Evolutionary conservation across 2,329 filamentous ascomycete genomes (phyloP).

Genomic region (Phialophora verrucosa): DNA sequence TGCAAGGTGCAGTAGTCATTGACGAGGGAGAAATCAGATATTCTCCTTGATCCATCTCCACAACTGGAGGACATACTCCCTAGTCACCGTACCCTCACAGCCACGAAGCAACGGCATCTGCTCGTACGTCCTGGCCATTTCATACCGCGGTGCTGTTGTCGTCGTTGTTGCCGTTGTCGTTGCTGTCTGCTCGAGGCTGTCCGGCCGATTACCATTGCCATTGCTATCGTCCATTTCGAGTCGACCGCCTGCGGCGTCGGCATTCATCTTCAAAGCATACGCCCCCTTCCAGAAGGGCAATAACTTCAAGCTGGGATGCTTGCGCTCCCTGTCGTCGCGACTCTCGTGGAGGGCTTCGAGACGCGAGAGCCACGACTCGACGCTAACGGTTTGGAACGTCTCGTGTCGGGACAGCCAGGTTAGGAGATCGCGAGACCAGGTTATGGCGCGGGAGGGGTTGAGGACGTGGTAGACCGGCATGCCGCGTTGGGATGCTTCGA

Average conservation of each 20-base stretch:
- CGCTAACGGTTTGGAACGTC: constrained; percentile 48
- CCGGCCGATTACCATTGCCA: too few relatives aligned
- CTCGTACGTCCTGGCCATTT: constrained; percentile 23
- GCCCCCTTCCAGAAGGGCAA: constrained; percentile 58
- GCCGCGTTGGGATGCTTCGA: too few relatives aligned
- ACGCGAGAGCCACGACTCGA: constrained; percentile 51
- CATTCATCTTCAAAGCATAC: constrained; percentile 40
- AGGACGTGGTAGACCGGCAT: constrained; percentile 55
- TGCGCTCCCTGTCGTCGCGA: constrained; percentile 45
- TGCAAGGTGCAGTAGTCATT: too few relatives aligned
- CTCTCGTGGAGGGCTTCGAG: constrained; percentile 45
- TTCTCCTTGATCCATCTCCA: constrained; percentile 36
- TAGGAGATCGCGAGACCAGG: constrained; percentile 22
- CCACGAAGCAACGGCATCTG: constrained; percentile 21
- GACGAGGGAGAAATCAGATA: not conserved
- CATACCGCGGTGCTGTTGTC: not conserved
- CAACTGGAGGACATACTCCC: constrained; percentile 29
- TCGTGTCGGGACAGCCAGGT: constrained; percentile 10
- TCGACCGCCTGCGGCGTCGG: not conserved
- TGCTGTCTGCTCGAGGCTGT: not conserved
- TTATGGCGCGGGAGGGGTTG: constrained; percentile 48
- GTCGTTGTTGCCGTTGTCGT: not conserved
- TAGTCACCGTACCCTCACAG: constrained; percentile 13
- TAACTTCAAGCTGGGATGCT: constrained; percentile 56
- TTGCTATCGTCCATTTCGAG: not conserved